phyloP scores from a whole-genome alignment of 768 basidiomycete genomes.

The Phlebiopsis flavidoalba region DNA sequence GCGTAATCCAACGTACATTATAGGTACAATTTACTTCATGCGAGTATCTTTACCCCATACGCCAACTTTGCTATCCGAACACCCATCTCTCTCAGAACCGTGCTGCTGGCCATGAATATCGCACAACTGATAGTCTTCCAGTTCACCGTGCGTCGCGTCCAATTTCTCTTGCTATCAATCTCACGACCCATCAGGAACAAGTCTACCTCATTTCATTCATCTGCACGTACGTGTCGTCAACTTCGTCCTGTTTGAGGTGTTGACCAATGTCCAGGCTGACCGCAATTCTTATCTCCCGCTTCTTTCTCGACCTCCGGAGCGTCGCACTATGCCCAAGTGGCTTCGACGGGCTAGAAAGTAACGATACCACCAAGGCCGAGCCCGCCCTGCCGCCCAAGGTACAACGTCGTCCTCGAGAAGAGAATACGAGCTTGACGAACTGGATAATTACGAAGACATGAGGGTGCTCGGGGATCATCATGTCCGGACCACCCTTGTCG shows the following conservation, averaged over 20 bases:
- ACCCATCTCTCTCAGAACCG: neutral
- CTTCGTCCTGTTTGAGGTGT: neutral
- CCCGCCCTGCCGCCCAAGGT: neutral
- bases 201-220: slow-evolving; percentile 1
- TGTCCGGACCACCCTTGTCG: neutral
- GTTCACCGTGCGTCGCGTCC: neutral
- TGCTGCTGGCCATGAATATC: slow-evolving; percentile 4
- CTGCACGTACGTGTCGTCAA: neutral
- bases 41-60: neutral
- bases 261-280: neutral
- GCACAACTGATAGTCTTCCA: neutral
- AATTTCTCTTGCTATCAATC: neutral
- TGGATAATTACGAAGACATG: neutral
- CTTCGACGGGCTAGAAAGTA: neutral
- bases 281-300: neutral
- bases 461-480: neutral
- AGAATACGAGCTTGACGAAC: neutral
- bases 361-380: neutral
- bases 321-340: neutral
- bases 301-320: neutral
- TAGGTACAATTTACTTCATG: slow-evolving; percentile 7
- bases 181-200: neutral
- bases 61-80: neutral
- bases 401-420: neutral
- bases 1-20: neutral